Evolutionary conservation across 345 rosid species (phyloP).

Genomic region (Carallia pectinifolia): DNA sequence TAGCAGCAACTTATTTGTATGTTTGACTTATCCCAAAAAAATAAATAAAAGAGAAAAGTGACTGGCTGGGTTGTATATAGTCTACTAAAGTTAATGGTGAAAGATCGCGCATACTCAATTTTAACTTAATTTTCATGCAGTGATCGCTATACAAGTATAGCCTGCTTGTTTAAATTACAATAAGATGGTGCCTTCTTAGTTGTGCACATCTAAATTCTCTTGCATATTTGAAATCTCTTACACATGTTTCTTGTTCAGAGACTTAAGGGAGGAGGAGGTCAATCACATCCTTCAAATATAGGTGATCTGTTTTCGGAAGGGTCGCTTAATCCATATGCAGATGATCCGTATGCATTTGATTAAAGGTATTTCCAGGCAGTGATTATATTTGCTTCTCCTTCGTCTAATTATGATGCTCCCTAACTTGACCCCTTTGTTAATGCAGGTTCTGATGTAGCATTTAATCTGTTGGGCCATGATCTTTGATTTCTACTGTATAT

Average conservation of each 20-base stretch:
- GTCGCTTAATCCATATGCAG: conserved; percentile 81
- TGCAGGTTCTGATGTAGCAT: conserved; percentile 1
- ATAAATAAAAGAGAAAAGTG: not conserved
- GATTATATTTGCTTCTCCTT: not conserved
- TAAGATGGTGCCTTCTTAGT: conserved; percentile 2
- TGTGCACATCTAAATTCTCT: conserved; percentile 7
- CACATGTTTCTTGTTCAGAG: conserved; percentile 39
- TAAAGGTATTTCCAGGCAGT: conserved; percentile 31
- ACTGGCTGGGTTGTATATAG: not conserved
- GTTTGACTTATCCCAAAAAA: not conserved
- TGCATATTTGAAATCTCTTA: conserved; percentile 4
- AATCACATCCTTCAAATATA: conserved; percentile 56
- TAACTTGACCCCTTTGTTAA: not conserved
- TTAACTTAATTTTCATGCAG: not conserved
- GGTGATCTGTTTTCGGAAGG: conserved; percentile 94
- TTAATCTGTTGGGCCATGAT: not conserved
- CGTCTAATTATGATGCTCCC: not conserved
- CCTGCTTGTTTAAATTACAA: not conserved
- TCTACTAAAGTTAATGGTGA: not conserved
- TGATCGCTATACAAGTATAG: not conserved
- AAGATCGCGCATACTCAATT: not conserved
- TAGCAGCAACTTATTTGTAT: no score
- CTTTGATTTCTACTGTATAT: not conserved
- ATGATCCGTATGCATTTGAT: conserved; percentile 94
- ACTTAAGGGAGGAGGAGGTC: conserved; percentile 31